These are phyloP conservation scores for Sesbania bispinosa DNA, from an alignment of 306 rosid species.

Conservation along the genomic window DNA sequence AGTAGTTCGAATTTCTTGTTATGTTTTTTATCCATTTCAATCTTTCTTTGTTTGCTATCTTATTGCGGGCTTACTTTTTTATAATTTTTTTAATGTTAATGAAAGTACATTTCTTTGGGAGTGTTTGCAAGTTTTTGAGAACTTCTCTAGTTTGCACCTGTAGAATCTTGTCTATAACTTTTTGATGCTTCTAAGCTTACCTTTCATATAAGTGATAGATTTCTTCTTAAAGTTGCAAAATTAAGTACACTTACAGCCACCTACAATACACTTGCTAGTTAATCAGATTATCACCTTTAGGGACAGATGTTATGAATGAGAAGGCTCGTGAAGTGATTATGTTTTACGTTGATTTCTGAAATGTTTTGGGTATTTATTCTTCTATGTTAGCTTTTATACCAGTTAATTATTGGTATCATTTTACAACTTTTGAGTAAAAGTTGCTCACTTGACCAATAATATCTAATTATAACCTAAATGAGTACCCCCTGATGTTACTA, in stretches of 20 bases:
- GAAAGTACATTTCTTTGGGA: background rate
- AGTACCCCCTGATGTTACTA: background rate
- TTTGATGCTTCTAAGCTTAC: background rate
- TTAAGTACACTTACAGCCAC: background rate
- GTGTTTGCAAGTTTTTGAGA: background rate
- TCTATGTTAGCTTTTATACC: background rate
- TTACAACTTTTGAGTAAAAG: constrained; percentile 1
- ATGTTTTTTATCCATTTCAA: background rate
- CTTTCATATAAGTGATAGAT: background rate
- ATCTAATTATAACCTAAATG: background rate
- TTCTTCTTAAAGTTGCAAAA: background rate
- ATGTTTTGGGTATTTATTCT: background rate
- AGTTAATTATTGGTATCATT: background rate
- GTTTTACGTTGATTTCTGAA: background rate
- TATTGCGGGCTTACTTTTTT: background rate
- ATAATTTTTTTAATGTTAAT: background rate
- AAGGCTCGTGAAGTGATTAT: background rate
- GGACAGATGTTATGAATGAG: constrained; percentile 11
- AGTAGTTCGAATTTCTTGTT: background rate
- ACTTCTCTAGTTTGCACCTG: background rate
- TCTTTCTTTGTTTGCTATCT: background rate
- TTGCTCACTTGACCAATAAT: background rate
- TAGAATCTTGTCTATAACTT: background rate
- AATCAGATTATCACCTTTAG: no score
- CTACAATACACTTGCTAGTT: background rate